Conservation (phyloP, 331 rosid species). For the Quercus tomentella region DNA sequence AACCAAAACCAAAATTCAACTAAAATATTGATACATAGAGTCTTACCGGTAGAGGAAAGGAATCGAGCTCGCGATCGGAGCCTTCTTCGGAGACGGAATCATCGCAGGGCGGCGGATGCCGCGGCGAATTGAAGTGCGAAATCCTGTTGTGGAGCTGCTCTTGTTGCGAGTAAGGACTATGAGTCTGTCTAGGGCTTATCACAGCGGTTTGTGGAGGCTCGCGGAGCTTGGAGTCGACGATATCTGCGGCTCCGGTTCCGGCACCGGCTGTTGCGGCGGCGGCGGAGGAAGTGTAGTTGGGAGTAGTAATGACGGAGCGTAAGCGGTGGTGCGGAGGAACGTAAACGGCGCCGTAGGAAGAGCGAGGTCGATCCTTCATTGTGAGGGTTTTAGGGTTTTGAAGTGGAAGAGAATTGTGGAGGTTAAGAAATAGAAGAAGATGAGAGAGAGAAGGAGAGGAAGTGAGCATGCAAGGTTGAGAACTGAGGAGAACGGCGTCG, state of each 20-base stretch:
- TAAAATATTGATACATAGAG: background rate
- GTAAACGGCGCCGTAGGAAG: constrained; percentile 66
- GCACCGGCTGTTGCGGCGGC: too few species aligned
- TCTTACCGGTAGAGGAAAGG: constrained; percentile 35
- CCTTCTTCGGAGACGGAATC: constrained; percentile 46
- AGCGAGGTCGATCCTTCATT: constrained; percentile 86
- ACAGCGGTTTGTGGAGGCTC: constrained; percentile 22
- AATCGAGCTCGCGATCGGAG: constrained; percentile 44
- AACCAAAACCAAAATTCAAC: too few species aligned
- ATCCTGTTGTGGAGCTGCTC: constrained; percentile 25
- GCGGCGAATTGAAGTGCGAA: constrained; percentile 22
- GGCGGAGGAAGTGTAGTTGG: constrained; percentile 33
- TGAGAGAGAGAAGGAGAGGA: background rate
- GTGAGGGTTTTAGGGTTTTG: constrained; percentile 42
- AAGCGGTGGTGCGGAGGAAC: constrained; percentile 87
- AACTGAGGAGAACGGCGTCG: constrained; percentile 18
- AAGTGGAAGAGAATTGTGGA: constrained; percentile 3
- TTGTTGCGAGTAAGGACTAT: constrained; percentile 11
- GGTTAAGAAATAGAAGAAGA: background rate
- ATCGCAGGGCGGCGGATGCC: constrained; percentile 35
- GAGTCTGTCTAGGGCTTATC: constrained; percentile 12
- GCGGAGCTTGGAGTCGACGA: constrained; percentile 32
- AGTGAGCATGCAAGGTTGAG: constrained; percentile 36
- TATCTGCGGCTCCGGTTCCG: constrained; percentile 2
- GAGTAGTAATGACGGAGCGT: constrained; percentile 53